These are phyloP conservation scores for Byssothecium circinans DNA, from an alignment of 2,329 filamentous ascomycete genomes.

Conservation along the genomic window DNA sequence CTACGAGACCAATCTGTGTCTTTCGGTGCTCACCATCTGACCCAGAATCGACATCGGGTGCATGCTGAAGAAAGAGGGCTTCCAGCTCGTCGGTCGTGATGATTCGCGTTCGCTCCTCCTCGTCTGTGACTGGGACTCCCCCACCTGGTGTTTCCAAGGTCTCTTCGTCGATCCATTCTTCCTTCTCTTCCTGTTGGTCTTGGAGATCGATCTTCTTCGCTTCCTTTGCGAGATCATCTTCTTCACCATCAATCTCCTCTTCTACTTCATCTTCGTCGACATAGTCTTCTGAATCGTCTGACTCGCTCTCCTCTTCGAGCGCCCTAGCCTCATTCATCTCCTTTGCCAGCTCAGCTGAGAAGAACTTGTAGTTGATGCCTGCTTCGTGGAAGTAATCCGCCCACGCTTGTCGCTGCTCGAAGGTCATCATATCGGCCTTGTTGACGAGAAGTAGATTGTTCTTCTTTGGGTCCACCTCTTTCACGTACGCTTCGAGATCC, in stretches of 20 bases:
- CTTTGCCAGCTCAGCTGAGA: constrained; percentile 90
- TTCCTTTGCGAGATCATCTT: constrained; percentile 50
- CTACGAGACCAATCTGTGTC: constrained; percentile 88
- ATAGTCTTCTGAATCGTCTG: constrained; percentile 33
- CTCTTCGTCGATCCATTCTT: constrained; percentile 47
- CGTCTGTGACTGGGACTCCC: constrained; percentile 37
- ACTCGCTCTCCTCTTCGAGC: constrained; percentile 54
- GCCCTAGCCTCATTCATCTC: constrained; percentile 77
- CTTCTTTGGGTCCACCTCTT: constrained; percentile 85
- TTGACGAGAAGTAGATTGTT: constrained; percentile 92
- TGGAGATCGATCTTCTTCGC: constrained; percentile 51
- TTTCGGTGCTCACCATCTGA: constrained; percentile 60
- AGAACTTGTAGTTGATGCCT: constrained; percentile 90
- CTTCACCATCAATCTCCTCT: constrained; percentile 51
- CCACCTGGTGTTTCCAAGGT: constrained; percentile 40
- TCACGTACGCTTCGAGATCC: constrained; percentile 91
- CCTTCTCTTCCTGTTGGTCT: constrained; percentile 46
- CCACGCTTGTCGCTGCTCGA: constrained; percentile 79
- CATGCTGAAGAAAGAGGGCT: constrained; percentile 78
- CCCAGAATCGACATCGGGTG: constrained; percentile 59
- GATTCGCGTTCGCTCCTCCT: constrained; percentile 64
- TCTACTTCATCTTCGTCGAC: constrained; percentile 49
- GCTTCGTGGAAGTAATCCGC: constrained; percentile 80
- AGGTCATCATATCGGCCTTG: constrained; percentile 99
- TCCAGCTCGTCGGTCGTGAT: constrained; percentile 92